Base-by-base conservation (phyloP, 2,329 filamentous ascomycete genomes). In the Hypocrella siamensis region DNA sequence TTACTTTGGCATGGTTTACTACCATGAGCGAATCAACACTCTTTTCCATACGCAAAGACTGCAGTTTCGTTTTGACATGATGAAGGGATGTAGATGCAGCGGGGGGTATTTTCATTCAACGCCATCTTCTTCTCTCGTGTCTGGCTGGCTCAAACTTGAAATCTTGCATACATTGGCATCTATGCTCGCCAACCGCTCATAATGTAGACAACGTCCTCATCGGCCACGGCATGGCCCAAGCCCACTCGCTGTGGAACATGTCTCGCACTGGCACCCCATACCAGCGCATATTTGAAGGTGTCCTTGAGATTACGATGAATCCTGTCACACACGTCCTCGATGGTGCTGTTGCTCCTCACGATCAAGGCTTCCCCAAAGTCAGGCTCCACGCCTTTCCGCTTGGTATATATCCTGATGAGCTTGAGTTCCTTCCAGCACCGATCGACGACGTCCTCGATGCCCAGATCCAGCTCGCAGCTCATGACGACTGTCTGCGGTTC, bases 281-380 rank as follows among this genome's bases (percentile, higher is more conserved):
- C 90, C 42, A 96, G 60, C 3, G 90, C 92, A 60, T 96, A 94
- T 65, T 96, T 98, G 69, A 96, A 98, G 4, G 85, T 93, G 40
- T 98, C 92, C 70, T 96, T 98, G 42, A 98, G 62, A 17, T 75
- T 90, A 39, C 90, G 69, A 60, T 98, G 90, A 43, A 98, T 81
- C 46, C 83, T 75, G 56, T 98, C 90, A 56, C 90, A 98, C 8
- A 98, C 90, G 55, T 98, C 88, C 59, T 96, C 90, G 48, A 98
- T 85, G 10, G 77, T 83, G 49, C 82, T 84, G 45, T 86, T 81
- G 51, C 66, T 75, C 36, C 92, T 70, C 42, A 98, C 90, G 49
- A 98, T 98, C 46, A 98, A 58, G 1, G 90, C 90, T 59, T 98
- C 90, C 38, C 57, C 60, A 50, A 98, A 98, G 52, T 86, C 75